Percentiles rank a stretch among this genome's conserved stretches.
Conservation (phyloP, 1,284 basidiomycete species). For the Tilletia indica region DNA sequence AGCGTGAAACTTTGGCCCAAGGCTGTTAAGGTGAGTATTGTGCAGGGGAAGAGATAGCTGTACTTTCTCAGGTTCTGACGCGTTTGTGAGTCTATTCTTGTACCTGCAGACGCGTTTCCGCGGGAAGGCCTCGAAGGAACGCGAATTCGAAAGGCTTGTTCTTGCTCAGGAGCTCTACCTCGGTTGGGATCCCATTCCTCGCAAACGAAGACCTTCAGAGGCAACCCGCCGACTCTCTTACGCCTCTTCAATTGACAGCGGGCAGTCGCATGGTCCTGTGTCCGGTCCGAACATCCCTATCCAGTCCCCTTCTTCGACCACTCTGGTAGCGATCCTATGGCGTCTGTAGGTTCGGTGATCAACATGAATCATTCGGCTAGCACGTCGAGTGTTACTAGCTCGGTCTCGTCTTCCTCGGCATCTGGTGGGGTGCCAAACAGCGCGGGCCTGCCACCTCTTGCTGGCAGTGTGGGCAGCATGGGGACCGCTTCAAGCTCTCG, state of each 20-base stretch:
- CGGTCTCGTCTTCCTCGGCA: constrained; percentile 8
- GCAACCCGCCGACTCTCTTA: constrained; percentile 23
- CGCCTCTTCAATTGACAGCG: constrained; percentile 22
- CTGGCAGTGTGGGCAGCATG: constrained; percentile 19
- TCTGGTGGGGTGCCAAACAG: background rate
- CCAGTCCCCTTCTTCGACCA: constrained; percentile 18
- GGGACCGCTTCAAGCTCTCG: constrained; percentile 17
- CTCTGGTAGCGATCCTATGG: constrained; percentile 25
- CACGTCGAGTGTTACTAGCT: constrained; percentile 24
- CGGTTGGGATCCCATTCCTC: constrained; percentile 4
- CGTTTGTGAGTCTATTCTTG: background rate
- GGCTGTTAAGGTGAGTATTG: constrained; percentile 13
- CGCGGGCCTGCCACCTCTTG: background rate
- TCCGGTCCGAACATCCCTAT: constrained; percentile 22
- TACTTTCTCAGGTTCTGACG: background rate
- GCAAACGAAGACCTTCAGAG: constrained; percentile 18
- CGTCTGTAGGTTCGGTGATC: background rate
- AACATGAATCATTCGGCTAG: constrained; percentile 1
- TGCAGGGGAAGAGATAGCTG: background rate
- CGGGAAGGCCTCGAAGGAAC: constrained; percentile 29
- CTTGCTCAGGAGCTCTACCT: constrained; percentile 52
- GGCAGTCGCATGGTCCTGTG: constrained; percentile 19
- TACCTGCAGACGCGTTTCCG: background rate
- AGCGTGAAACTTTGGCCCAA: constrained; percentile 15
- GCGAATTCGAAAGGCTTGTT: constrained; percentile 46